These are phyloP conservation scores for Taphrina sp. DNA, from an alignment of 1,139 yeast species.

Conservation along the genomic window DNA sequence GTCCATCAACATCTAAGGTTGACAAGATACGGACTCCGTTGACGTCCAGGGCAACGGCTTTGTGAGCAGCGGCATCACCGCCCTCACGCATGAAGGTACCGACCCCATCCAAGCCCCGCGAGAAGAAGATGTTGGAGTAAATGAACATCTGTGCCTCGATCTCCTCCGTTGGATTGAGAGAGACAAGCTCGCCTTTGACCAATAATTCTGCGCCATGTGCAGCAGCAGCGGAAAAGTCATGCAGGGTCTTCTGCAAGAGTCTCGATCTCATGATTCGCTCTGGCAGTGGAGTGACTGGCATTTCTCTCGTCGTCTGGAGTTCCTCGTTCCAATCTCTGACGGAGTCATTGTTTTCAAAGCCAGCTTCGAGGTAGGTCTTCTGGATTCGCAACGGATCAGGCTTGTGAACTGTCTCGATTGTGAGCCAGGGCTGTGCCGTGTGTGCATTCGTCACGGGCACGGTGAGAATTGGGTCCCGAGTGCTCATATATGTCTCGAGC, in stretches of 20 bases:
- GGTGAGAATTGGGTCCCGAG: conserved; percentile 55
- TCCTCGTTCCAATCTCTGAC: conserved; percentile 84
- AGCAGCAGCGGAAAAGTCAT: conserved; percentile 75
- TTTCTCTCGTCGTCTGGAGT: conserved; percentile 74
- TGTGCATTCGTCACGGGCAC: conserved; percentile 62
- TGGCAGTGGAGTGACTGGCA: conserved; percentile 57
- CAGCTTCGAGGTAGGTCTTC: conserved; percentile 54
- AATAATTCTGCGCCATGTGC: conserved; percentile 76
- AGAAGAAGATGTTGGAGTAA: conserved; percentile 82
- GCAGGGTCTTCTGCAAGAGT: conserved; percentile 65
- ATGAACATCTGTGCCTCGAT: conserved; percentile 63
- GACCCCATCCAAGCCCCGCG: conserved; percentile 71
- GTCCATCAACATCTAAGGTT: conserved; percentile 61
- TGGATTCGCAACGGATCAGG: conserved; percentile 69
- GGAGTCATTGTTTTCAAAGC: conserved; percentile 56
- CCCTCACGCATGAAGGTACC: conserved; percentile 67
- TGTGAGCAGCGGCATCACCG: conserved; percentile 83
- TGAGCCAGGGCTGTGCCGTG: conserved; percentile 76
- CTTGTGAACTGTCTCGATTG: conserved; percentile 43
- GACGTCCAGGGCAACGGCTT: conserved; percentile 75
- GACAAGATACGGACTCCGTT: conserved; percentile 68
- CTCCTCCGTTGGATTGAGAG: conserved; percentile 77
- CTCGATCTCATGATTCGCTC: conserved; percentile 77
- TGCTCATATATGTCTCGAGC: conserved; percentile 50
- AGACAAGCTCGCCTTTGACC: conserved; percentile 65